A percentile compares a stretch with the other conserved stretches of the same genome.
Evolutionary conservation across 164 flowering plant species (phyloP).

Genomic region (Vitis rupestris): DNA sequence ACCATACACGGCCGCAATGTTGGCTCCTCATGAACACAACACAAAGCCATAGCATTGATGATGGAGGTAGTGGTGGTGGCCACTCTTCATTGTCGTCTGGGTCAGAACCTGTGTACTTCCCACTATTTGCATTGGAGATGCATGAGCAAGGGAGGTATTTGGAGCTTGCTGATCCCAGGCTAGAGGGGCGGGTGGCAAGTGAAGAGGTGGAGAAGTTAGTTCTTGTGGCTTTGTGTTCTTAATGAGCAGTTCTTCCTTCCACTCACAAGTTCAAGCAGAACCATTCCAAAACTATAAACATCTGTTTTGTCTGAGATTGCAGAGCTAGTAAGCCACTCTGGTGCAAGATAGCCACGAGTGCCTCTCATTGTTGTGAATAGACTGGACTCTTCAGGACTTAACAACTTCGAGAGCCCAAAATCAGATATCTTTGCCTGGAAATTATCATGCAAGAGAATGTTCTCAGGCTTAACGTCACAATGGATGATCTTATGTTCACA

Average conservation of each 20-base stretch:
- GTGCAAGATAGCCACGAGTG: slow-evolving; percentile 92
- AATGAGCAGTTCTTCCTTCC: slow-evolving; percentile 74
- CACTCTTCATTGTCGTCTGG: too few relatives aligned
- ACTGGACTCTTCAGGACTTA: slow-evolving; percentile 67
- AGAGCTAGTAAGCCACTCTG: slow-evolving; percentile 94
- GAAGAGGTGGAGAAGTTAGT: too few relatives aligned
- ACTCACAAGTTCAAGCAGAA: slow-evolving; percentile 74
- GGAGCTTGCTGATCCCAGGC: too few relatives aligned
- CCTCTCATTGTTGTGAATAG: slow-evolving; percentile 92
- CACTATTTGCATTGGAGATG: too few relatives aligned
- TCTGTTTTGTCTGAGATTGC: slow-evolving; percentile 86
- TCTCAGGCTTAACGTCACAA: slow-evolving; percentile 89
- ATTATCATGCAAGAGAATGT: slow-evolving; percentile 70
- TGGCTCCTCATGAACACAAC: slow-evolving; percentile 93
- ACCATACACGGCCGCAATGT: slow-evolving; percentile 69
- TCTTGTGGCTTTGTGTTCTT: slow-evolving; percentile 31
- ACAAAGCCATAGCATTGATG: too few relatives aligned
- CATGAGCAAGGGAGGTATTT: too few relatives aligned
- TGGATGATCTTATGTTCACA: slow-evolving; percentile 83
- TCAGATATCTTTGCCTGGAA: slow-evolving; percentile 81
- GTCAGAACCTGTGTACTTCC: too few relatives aligned
- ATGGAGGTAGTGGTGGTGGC: too few relatives aligned
- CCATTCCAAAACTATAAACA: slow-evolving; percentile 95
- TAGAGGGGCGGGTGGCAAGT: too few relatives aligned
- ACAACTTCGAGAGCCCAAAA: slow-evolving; percentile 85